Evolutionary conservation across 768 basidiomycete genomes (phyloP).

Genomic region (Mrakia gelida): DNA sequence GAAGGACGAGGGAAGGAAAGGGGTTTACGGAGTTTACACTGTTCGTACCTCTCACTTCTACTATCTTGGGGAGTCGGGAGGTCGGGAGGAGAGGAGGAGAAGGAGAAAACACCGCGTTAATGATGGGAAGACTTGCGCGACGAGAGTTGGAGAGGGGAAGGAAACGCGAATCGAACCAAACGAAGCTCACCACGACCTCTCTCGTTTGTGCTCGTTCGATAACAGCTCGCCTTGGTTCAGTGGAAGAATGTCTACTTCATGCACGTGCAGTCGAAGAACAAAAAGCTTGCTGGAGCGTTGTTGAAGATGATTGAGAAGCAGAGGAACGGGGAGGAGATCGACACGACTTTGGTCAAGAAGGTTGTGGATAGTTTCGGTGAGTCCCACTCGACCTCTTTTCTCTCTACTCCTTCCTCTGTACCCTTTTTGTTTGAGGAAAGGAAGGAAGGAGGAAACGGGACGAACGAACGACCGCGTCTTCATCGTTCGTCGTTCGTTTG

Average conservation of each 20-base stretch:
- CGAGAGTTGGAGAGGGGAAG: neutral
- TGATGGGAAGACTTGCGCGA: neutral
- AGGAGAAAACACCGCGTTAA: too few relatives aligned
- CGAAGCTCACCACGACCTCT: neutral
- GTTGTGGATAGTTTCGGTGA: constrained; percentile 83
- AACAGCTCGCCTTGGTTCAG: constrained; percentile 84
- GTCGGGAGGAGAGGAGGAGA: neutral
- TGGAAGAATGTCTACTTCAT: constrained; percentile 91
- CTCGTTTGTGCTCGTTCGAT: constrained; percentile 25
- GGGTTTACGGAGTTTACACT: constrained; percentile 92
- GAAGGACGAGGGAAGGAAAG: constrained; percentile 91
- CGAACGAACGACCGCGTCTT: neutral
- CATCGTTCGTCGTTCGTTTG: too few relatives aligned
- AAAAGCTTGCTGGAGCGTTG: constrained; percentile 80
- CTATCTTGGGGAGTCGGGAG: neutral
- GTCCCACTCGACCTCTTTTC: neutral
- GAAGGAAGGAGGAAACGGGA: too few relatives aligned
- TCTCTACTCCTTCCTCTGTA: too few relatives aligned
- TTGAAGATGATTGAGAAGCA: constrained; percentile 87
- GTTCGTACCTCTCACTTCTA: constrained; percentile 50
- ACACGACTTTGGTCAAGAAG: constrained; percentile 86
- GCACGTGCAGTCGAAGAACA: constrained; percentile 73
- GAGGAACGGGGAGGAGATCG: constrained; percentile 88
- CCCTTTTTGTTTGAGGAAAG: neutral
- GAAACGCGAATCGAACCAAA: neutral